These are phyloP conservation scores for Musa itinerans DNA, from an alignment of 176 grass and related monocot species.

Conservation along the genomic window DNA sequence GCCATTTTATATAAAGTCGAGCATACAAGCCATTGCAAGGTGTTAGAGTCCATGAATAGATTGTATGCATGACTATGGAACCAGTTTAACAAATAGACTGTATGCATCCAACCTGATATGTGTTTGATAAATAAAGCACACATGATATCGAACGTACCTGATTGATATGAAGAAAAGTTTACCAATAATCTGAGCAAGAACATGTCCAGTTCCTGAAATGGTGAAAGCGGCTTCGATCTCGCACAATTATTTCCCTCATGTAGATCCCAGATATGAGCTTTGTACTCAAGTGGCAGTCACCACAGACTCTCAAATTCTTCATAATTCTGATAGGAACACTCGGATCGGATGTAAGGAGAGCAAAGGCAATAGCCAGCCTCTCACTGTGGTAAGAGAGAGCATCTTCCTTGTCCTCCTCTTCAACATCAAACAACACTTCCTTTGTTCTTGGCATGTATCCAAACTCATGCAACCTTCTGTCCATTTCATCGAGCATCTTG, in stretches of 20 bases:
- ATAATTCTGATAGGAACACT: neutral
- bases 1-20: too few species aligned
- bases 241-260: conserved; percentile 7
- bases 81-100: too few species aligned
- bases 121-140: too few species aligned
- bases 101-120: too few species aligned
- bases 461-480: conserved; percentile 1
- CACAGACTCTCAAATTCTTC: conserved; percentile 7
- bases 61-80: too few species aligned
- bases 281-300: conserved; percentile 2
- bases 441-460: conserved; percentile 11
- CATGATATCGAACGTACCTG: too few species aligned
- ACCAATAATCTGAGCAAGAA: conserved; percentile 6
- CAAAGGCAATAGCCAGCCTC: conserved; percentile 3
- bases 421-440: conserved; percentile 16
- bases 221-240: conserved; percentile 10
- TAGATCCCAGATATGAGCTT: conserved; percentile 9
- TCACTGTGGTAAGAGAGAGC: neutral
- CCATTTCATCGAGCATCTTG: conserved; percentile 5
- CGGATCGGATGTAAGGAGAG: neutral
- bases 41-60: too few species aligned
- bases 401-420: conserved; percentile 14
- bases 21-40: too few species aligned
- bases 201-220: conserved; percentile 3
- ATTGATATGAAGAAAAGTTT: neutral